phyloP scores from a whole-genome alignment of 2,329 filamentous ascomycete genomes.

The Apiospora marii region DNA sequence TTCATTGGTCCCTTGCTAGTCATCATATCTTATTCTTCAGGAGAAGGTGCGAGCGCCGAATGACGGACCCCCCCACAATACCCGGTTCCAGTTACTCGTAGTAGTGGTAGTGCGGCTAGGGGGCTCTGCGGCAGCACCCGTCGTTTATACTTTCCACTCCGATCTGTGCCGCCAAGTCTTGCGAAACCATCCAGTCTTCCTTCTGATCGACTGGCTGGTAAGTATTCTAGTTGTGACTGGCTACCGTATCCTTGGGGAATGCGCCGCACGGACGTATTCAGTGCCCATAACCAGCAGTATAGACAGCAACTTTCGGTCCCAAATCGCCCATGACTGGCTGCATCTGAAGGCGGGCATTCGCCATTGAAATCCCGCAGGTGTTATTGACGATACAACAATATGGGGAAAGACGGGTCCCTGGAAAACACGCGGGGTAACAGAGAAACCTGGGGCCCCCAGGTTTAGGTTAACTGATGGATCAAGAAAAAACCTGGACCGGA shows the following conservation, averaged over 20 bases:
- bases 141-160: not conserved
- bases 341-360: too few species aligned
- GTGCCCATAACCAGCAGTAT: too few species aligned
- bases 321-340: too few species aligned
- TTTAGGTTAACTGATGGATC: not conserved
- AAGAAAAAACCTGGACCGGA: not conserved
- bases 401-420: not conserved
- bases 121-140: slow-evolving; percentile 10
- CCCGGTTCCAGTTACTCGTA: not conserved
- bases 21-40: too few species aligned
- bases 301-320: too few species aligned
- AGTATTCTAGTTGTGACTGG: not conserved
- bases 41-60: not conserved
- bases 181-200: not conserved
- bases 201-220: not conserved
- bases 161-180: not conserved
- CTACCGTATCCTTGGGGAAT: not conserved
- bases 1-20: not conserved
- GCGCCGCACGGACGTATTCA: too few species aligned
- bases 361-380: too few species aligned
- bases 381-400: too few species aligned
- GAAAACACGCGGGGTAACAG: not conserved
- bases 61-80: not conserved
- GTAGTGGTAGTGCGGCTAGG: not conserved
- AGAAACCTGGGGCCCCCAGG: not conserved